Evolutionary conservation across 768 basidiomycete species (phyloP).

Genomic region (Hypsizygus marmoreus): DNA sequence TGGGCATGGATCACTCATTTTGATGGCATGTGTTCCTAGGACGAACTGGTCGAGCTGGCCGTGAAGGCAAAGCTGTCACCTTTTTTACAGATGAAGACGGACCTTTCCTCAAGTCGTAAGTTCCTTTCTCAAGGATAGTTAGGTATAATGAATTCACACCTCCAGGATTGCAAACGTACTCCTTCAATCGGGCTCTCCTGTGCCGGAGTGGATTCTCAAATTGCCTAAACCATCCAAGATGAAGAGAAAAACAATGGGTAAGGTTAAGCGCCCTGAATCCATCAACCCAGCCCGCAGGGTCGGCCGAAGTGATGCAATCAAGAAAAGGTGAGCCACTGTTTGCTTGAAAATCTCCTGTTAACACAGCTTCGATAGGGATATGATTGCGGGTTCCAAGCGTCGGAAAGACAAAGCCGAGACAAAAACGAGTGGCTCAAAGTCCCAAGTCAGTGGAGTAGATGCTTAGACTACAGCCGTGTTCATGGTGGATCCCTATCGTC

Average conservation of each 20-base stretch:
- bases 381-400: constrained; percentile 75
- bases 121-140: constrained; percentile 1
- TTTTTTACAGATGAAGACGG: constrained; percentile 96
- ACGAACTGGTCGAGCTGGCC: constrained; percentile 92
- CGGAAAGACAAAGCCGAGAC: constrained; percentile 46
- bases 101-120: constrained; percentile 86
- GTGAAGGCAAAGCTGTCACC: constrained; percentile 90
- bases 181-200: constrained; percentile 84
- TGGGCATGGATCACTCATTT: neutral
- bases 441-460: neutral
- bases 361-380: constrained; percentile 54
- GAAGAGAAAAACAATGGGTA: constrained; percentile 84
- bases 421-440: neutral
- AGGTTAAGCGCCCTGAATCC: constrained; percentile 73
- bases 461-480: no score
- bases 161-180: constrained; percentile 93
- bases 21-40: constrained; percentile 42
- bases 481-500: no score
- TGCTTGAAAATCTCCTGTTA: constrained; percentile 4
- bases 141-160: constrained; percentile 5
- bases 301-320: constrained; percentile 70
- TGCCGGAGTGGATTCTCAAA: constrained; percentile 94
- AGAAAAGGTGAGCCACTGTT: constrained; percentile 66
- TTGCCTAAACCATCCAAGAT: constrained; percentile 93
- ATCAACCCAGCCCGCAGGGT: constrained; percentile 72